Percentiles rank a stretch among this genome's conserved stretches.
Conservation (phyloP, 768 basidiomycete species). For the Kwoniella sp. region DNA sequence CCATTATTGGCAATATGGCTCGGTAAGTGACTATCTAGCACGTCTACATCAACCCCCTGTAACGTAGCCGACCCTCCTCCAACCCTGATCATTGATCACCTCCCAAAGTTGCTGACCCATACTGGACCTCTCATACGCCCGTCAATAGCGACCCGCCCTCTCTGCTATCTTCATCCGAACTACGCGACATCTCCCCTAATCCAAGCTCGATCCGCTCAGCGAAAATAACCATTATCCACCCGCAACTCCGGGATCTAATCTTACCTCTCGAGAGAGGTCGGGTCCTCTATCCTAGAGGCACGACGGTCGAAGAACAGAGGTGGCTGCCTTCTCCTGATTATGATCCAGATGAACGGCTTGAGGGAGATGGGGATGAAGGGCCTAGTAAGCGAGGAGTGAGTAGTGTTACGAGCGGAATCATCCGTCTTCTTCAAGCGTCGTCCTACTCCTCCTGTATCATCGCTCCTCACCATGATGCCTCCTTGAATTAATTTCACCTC, state of each 20-base stretch:
- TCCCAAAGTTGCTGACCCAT: too few species aligned
- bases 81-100: too few species aligned
- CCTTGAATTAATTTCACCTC: too few species aligned
- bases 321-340: constrained; percentile 16
- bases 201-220: constrained; percentile 39
- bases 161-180: constrained; percentile 36
- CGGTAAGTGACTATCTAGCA: constrained; percentile 12
- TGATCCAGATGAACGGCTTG: constrained; percentile 1
- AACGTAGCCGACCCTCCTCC: too few species aligned
- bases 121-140: neutral
- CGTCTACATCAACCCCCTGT: too few species aligned
- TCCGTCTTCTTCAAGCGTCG: too few species aligned
- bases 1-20: constrained; percentile 16
- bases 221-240: constrained; percentile 51
- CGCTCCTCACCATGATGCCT: too few species aligned
- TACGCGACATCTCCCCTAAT: constrained; percentile 37
- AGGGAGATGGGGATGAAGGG: constrained; percentile 21
- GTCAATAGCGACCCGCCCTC: constrained; percentile 19
- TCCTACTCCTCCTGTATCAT: too few species aligned
- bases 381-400: constrained; percentile 18
- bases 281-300: constrained; percentile 17
- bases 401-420: neutral
- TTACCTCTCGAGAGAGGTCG: constrained; percentile 63
- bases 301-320: constrained; percentile 20
- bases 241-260: constrained; percentile 74